These are phyloP conservation scores for Hylodesmum podocarpum DNA, from an alignment of 306 rosid species.

Conservation along the genomic window DNA sequence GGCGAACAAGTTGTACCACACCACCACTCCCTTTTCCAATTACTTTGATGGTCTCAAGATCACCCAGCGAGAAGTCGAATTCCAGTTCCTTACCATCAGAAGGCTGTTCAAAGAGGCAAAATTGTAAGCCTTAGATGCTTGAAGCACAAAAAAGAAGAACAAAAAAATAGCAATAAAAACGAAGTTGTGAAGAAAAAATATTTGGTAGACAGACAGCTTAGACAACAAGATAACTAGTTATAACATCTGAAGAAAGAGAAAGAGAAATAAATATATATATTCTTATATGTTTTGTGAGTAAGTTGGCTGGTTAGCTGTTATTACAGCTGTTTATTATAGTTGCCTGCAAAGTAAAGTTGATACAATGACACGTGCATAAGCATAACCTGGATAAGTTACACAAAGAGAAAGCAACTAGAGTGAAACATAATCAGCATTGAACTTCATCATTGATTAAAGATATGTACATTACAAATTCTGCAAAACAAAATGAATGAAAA, in stretches of 20 bases:
- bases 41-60: constrained; percentile 85
- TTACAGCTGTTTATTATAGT: too few relatives aligned
- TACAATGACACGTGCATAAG: too few relatives aligned
- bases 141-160: not conserved
- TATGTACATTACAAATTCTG: not conserved
- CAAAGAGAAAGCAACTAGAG: constrained; percentile 10
- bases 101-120: constrained; percentile 57
- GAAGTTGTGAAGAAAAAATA: not conserved
- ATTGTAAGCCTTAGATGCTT: constrained; percentile 20
- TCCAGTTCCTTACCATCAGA: constrained; percentile 73
- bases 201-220: too few relatives aligned
- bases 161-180: not conserved
- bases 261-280: too few relatives aligned
- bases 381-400: constrained; percentile 3
- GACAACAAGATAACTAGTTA: too few relatives aligned
- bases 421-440: constrained; percentile 15
- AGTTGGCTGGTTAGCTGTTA: too few relatives aligned
- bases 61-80: constrained; percentile 75
- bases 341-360: too few relatives aligned
- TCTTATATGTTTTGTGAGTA: too few relatives aligned
- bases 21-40: constrained; percentile 98
- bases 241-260: too few relatives aligned
- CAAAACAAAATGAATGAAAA: not conserved
- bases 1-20: constrained; percentile 96
- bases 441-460: not conserved